Conservation (phyloP, 192 early-diverging fungal genomes). For the Geosiphon pyriformis region DNA sequence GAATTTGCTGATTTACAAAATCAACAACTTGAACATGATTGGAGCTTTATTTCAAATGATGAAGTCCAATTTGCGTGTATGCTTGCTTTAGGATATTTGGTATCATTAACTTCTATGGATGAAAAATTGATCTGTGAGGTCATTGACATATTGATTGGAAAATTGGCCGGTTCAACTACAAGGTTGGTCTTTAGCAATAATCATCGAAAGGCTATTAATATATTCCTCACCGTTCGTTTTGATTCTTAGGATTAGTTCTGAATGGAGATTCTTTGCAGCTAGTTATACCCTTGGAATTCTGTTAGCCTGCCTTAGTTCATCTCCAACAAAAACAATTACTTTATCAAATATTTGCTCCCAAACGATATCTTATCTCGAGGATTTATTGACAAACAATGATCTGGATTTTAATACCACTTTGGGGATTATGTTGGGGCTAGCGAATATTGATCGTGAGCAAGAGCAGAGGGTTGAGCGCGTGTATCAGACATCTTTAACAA, state of each 20-base stretch:
- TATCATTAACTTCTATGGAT: constrained; percentile 31
- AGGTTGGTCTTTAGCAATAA: not conserved
- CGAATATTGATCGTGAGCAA: constrained; percentile 21
- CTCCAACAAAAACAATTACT: constrained; percentile 34
- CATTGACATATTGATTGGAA: constrained; percentile 26
- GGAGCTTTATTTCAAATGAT: constrained; percentile 25
- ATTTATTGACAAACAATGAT: constrained; percentile 20
- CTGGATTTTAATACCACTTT: constrained; percentile 24
- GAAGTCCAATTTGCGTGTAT: constrained; percentile 41
- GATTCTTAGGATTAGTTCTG: too few relatives aligned
- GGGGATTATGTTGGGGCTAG: constrained; percentile 33
- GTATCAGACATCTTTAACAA: constrained; percentile 11
- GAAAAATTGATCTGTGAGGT: constrained; percentile 34
- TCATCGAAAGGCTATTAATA: not conserved
- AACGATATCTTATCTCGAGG: constrained; percentile 24
- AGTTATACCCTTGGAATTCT: constrained; percentile 40
- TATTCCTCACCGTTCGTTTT: too few relatives aligned
- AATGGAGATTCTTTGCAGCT: constrained; percentile 34
- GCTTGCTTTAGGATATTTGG: constrained; percentile 34
- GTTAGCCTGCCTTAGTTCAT: constrained; percentile 28
- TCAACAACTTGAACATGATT: constrained; percentile 23
- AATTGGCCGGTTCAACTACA: constrained; percentile 18
- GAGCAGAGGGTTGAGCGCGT: not conserved
- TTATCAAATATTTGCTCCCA: constrained; percentile 29
- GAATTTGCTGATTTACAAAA: constrained; percentile 25